These are phyloP conservation scores for Hortiboletus campestris DNA, from an alignment of 768 basidiomycete species.

Conservation along the genomic window DNA sequence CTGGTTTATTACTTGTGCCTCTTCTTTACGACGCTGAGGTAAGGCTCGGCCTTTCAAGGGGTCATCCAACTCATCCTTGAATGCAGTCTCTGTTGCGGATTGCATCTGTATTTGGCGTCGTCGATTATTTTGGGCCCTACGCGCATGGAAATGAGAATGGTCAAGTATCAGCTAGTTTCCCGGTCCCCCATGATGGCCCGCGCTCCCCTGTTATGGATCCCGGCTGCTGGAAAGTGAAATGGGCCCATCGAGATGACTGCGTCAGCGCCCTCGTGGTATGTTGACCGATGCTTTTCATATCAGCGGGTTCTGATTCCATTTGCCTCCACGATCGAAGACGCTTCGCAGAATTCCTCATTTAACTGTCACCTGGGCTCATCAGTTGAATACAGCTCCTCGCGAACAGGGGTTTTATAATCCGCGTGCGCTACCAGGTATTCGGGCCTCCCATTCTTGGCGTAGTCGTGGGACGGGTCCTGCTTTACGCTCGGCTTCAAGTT, in stretches of 20 bases:
- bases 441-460: slow-evolving; percentile 20
- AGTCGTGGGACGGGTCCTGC: slow-evolving; percentile 3
- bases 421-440: slow-evolving; percentile 8
- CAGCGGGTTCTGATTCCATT: slow-evolving; percentile 1
- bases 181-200: slow-evolving; percentile 55
- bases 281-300: neutral
- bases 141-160: slow-evolving; percentile 16
- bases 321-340: slow-evolving; percentile 42
- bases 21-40: slow-evolving; percentile 62
- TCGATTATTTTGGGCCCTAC: slow-evolving; percentile 54
- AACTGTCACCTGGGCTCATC: slow-evolving; percentile 80
- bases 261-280: slow-evolving; percentile 68
- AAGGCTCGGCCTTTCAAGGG: slow-evolving; percentile 11
- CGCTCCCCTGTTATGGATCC: slow-evolving; percentile 56
- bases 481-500: slow-evolving; percentile 13
- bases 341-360: slow-evolving; percentile 69
- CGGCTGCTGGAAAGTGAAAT: slow-evolving; percentile 75
- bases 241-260: slow-evolving; percentile 74
- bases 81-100: slow-evolving; percentile 51
- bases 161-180: slow-evolving; percentile 26
- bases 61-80: slow-evolving; percentile 4
- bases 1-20: slow-evolving; percentile 50
- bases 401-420: slow-evolving; percentile 17
- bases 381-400: slow-evolving; percentile 33
- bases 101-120: slow-evolving; percentile 56